These are phyloP conservation scores for Cyberlindnera mrakii DNA, from an alignment of 805 yeast species.

Conservation along the genomic window DNA sequence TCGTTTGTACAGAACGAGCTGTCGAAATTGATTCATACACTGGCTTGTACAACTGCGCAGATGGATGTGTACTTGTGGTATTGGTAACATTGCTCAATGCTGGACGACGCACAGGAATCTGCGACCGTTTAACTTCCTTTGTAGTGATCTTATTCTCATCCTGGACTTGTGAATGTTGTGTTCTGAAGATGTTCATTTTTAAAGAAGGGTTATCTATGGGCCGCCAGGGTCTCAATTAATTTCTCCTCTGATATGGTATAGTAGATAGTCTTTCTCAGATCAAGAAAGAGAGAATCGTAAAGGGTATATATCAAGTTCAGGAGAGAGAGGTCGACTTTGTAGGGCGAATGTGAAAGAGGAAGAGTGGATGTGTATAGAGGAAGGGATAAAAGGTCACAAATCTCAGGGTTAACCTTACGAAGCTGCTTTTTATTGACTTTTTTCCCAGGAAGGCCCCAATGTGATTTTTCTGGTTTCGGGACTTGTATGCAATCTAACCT, in stretches of 20 bases:
- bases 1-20: background rate
- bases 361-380: no score
- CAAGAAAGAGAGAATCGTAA: background rate
- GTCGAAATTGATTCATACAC: background rate
- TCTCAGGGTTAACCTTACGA: no score
- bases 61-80: conserved; percentile 6
- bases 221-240: background rate
- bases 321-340: no score
- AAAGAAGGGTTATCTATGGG: conserved; percentile 7
- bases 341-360: no score
- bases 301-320: no score
- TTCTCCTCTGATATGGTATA: background rate
- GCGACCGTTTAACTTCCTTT: conserved; percentile 12
- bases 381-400: no score
- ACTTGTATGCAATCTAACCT: conserved; percentile 6
- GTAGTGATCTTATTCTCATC: conserved; percentile 19
- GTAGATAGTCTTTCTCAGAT: background rate
- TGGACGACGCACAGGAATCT: conserved; percentile 24
- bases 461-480: background rate
- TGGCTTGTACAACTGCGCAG: conserved; percentile 2
- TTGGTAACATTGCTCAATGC: conserved; percentile 24
- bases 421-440: no score
- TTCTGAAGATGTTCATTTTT: conserved; percentile 2
- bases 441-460: background rate
- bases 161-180: conserved; percentile 8